Evolutionary conservation across 768 basidiomycete genomes (phyloP).

Genomic region (Solioccasus polychromus): DNA sequence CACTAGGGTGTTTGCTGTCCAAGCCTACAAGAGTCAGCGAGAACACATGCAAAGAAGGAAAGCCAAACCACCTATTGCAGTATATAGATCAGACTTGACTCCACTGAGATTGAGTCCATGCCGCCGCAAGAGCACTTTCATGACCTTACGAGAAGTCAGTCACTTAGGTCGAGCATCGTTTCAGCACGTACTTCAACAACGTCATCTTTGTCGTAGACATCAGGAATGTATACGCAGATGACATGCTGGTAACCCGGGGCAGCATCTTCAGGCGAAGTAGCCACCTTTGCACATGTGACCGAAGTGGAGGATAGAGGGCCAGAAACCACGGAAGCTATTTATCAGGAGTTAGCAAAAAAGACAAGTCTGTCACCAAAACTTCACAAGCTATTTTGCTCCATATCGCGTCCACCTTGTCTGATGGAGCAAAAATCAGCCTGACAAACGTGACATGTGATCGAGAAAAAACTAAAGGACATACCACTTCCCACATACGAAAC

Average conservation of each 20-base stretch:
- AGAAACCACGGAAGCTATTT: conserved; percentile 57
- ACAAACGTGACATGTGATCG: background rate
- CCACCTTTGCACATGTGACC: conserved; percentile 60
- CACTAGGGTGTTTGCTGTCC: conserved; percentile 75
- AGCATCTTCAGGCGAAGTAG: conserved; percentile 54
- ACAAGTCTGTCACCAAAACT: conserved; percentile 19
- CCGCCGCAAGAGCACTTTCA: conserved; percentile 62
- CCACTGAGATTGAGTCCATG: conserved; percentile 66
- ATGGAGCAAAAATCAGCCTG: conserved; percentile 66
- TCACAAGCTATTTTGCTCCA: conserved; percentile 63
- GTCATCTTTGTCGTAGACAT: conserved; percentile 63
- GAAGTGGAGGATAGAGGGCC: conserved; percentile 60
- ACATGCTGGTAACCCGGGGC: conserved; percentile 55
- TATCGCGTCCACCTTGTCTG: conserved; percentile 60
- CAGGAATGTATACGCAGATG: conserved; percentile 68
- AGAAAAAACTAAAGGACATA: conserved; percentile 18
- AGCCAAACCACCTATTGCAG: conserved; percentile 47
- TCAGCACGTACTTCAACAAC: conserved; percentile 47
- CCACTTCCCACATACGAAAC: conserved; percentile 69
- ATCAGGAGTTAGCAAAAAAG: background rate
- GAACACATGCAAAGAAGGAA: background rate
- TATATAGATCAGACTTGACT: conserved; percentile 73
- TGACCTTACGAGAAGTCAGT: conserved; percentile 40
- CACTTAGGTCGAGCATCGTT: background rate
- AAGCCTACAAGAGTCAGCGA: conserved; percentile 44